Evolutionary conservation across 495 filamentous ascomycete genomes (phyloP).

Genomic region (Aspergillus biplanus): DNA sequence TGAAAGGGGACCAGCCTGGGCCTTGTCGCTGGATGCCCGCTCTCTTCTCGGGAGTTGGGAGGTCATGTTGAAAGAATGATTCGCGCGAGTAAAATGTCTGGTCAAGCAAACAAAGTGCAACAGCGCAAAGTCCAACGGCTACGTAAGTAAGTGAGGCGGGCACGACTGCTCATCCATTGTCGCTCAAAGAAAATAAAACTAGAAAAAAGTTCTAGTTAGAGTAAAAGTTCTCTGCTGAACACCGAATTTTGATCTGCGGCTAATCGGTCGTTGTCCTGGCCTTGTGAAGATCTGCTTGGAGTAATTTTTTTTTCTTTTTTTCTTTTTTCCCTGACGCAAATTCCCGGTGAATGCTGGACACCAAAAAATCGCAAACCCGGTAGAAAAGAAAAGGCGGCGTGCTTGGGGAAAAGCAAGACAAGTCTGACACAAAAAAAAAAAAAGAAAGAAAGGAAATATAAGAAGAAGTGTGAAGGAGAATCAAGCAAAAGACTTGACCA

Average conservation of each 20-base stretch:
- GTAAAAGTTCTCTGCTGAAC: not conserved
- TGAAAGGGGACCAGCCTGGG: constrained; percentile 32
- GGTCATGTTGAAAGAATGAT: constrained; percentile 24
- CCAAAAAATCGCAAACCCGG: constrained; percentile 5
- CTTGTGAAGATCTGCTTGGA: not conserved
- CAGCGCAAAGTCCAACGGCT: constrained; percentile 34
- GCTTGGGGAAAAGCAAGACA: constrained; percentile 1
- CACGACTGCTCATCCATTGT: constrained; percentile 46
- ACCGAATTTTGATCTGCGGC: not conserved
- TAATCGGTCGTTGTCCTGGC: constrained; percentile 10
- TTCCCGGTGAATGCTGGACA: constrained; percentile 1
- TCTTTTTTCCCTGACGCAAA: constrained; percentile 5
- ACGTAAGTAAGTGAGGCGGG: constrained; percentile 33
- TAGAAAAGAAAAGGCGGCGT: not conserved
- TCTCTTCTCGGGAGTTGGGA: constrained; percentile 32
- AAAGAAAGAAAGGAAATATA: too few species aligned
- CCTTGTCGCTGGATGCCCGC: constrained; percentile 40
- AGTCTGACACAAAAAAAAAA: constrained; percentile 7
- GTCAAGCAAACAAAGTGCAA: constrained; percentile 30
- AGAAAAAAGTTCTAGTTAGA: constrained; percentile 3
- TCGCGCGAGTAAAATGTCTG: constrained; percentile 18
- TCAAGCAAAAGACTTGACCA: constrained; percentile 14
- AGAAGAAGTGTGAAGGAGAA: constrained; percentile 3
- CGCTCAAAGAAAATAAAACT: constrained; percentile 18
- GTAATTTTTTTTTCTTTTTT: constrained; percentile 6